phyloP scores from a whole-genome alignment of 805 yeast species.

The Schwanniomyces yamadae region DNA sequence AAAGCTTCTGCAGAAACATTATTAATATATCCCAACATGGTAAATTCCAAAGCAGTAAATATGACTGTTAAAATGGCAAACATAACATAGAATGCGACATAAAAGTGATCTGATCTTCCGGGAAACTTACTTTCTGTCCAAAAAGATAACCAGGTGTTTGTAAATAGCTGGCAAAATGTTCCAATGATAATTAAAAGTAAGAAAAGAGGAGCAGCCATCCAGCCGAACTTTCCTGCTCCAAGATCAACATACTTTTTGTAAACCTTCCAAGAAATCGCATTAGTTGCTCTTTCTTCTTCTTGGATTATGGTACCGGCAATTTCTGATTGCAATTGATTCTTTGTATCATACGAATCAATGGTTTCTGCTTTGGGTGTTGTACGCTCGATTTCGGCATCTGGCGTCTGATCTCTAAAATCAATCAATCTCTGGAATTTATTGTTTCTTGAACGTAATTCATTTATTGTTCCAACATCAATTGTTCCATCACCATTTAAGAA shows the following conservation, averaged over 20 bases:
- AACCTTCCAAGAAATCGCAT: constrained; percentile 40
- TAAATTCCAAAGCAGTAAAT: constrained; percentile 39
- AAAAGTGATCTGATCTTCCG: constrained; percentile 27
- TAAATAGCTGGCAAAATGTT: constrained; percentile 41
- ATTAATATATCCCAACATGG: constrained; percentile 43
- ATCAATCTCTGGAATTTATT: constrained; percentile 50
- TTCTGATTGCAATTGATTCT: constrained; percentile 6
- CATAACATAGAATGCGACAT: constrained; percentile 34
- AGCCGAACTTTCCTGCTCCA: constrained; percentile 40
- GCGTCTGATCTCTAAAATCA: constrained; percentile 38
- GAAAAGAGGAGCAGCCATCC: constrained; percentile 32
- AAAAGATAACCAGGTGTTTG: constrained; percentile 46
- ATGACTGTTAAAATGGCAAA: constrained; percentile 38
- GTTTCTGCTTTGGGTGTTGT: constrained; percentile 2
- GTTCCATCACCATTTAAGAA: constrained; percentile 43
- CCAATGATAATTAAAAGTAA: constrained; percentile 31
- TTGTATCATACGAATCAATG: not conserved
- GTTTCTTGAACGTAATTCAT: constrained; percentile 35
- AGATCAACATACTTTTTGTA: constrained; percentile 36
- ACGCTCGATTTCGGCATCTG: constrained; percentile 11
- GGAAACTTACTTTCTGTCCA: constrained; percentile 39
- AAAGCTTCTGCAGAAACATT: constrained; percentile 35
- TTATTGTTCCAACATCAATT: constrained; percentile 36
- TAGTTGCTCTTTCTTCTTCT: constrained; percentile 38
- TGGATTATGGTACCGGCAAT: constrained; percentile 29